These are phyloP conservation scores for Trametes sp. DNA, from an alignment of 1,284 basidiomycete species.

Conservation along the genomic window DNA sequence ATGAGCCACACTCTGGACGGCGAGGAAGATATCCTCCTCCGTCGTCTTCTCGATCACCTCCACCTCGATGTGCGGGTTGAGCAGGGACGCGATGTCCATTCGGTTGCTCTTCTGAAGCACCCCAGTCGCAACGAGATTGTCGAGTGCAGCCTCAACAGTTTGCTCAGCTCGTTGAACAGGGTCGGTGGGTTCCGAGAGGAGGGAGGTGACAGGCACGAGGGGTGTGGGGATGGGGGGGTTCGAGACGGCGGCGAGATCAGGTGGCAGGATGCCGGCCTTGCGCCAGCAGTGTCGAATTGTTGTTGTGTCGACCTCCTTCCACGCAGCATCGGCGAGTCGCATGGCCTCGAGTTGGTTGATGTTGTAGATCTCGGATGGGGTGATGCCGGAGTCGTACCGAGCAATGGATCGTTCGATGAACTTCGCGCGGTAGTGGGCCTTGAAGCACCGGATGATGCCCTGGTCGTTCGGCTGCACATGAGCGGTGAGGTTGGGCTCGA, in stretches of 20 bases:
- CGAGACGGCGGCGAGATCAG: neutral
- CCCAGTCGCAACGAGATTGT: neutral
- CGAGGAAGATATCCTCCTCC: neutral
- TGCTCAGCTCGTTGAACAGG: neutral
- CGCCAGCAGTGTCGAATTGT: constrained; percentile 47
- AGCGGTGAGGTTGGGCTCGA: constrained; percentile 43
- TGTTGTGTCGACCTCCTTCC: constrained; percentile 36
- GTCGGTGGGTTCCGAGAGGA: neutral
- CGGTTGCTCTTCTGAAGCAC: neutral
- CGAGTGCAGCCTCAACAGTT: neutral
- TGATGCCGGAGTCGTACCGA: constrained; percentile 40
- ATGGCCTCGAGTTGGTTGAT: constrained; percentile 46
- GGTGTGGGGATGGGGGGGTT: constrained; percentile 6
- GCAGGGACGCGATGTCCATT: neutral
- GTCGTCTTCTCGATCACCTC: neutral
- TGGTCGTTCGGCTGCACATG: constrained; percentile 42
- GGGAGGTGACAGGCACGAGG: neutral
- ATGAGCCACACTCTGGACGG: neutral
- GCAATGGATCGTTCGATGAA: constrained; percentile 42
- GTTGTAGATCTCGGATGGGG: constrained; percentile 42
- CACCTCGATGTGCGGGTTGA: neutral
- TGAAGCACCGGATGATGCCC: constrained; percentile 45
- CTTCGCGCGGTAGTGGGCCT: constrained; percentile 41
- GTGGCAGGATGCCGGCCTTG: constrained; percentile 10
- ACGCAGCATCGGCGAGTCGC: constrained; percentile 41